Evolutionary conservation across 176 grass and related monocot species (phyloP).

Genomic region (Elymus sibiricus): DNA sequence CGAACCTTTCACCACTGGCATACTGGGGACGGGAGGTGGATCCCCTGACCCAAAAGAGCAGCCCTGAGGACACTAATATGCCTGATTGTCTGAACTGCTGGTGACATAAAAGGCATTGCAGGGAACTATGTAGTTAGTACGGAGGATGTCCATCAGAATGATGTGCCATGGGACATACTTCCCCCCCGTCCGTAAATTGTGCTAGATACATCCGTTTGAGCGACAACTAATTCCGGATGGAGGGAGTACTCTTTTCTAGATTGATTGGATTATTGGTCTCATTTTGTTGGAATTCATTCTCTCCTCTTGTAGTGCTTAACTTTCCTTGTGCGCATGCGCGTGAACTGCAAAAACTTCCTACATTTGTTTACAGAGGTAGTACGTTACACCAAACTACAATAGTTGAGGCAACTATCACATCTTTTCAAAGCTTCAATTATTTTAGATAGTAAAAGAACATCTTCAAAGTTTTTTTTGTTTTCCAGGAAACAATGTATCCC

Average conservation of each 20-base stretch:
- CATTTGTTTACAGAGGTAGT: not conserved
- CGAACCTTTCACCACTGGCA: conserved; percentile 34
- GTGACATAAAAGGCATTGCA: not conserved
- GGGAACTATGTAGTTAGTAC: not conserved
- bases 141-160: not conserved
- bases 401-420: not conserved
- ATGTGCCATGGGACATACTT: not conserved
- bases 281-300: not conserved
- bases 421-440: too few relatives aligned
- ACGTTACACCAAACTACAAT: not conserved
- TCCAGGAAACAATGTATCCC: too few relatives aligned
- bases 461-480: too few relatives aligned
- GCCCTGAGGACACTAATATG: not conserved
- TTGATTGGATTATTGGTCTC: not conserved
- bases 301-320: not conserved
- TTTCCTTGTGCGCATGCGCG: not conserved
- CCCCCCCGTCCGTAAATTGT: too few relatives aligned
- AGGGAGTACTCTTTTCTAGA: not conserved
- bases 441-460: too few relatives aligned
- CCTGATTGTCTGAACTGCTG: conserved; percentile 3
- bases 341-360: not conserved
- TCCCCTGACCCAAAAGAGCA: conserved; percentile 30
- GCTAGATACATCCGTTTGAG: too few relatives aligned
- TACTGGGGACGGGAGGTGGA: conserved; percentile 22
- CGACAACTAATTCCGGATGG: too few relatives aligned